Base-by-base conservation (phyloP, 306 rosid genomes). In the Clitoria ternatea region DNA sequence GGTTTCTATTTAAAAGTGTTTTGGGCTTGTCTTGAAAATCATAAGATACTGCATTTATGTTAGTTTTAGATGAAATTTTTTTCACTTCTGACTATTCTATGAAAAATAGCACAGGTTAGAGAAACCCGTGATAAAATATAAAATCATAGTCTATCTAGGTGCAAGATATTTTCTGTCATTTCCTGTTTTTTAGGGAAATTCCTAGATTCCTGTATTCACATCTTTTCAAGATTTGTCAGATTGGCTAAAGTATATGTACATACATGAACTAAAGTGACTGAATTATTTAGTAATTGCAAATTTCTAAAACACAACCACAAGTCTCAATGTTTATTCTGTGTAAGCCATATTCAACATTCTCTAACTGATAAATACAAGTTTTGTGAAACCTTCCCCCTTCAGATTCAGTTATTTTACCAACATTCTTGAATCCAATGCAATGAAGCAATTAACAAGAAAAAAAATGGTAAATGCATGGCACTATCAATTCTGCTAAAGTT, bases 251-350 rank as follows among this genome's bases (percentile, higher is more conserved):
- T 69, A 32, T 61, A 4, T 6, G n/a, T 7, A 3, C 5, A 1
- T 6, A 35, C 1, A 35, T 35, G 39, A 35, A 3, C 8, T 3
- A 3, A 52, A 19, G 19, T 12, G 30, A 69, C 5, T 12, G 42
- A 54, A 53, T 70, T 55, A 26, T n/a, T 24, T 20, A 23, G 52
- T 43, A 44, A 36, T 36, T 50, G 42, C 50, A 54, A 43, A 48
- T 44, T 40, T n/a, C 42, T 50, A n/a, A n/a, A 69, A 69, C 23
- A 57, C 39, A 69, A n/a, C 55, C 44, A 55, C 10, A 47, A 32
- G 43, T 23, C 18, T 54, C 20, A 30, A 39, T 3, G 23, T 49
- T 29, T 47, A 30, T 61, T 42, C 45, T 29, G 66, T 1, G 30
- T 32, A 55, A 24, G 26, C 47, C 24, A 43, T 20, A 66, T 43